Evolutionary conservation across 2,329 filamentous ascomycete genomes (phyloP).

Genomic region (Didymella pomorum): DNA sequence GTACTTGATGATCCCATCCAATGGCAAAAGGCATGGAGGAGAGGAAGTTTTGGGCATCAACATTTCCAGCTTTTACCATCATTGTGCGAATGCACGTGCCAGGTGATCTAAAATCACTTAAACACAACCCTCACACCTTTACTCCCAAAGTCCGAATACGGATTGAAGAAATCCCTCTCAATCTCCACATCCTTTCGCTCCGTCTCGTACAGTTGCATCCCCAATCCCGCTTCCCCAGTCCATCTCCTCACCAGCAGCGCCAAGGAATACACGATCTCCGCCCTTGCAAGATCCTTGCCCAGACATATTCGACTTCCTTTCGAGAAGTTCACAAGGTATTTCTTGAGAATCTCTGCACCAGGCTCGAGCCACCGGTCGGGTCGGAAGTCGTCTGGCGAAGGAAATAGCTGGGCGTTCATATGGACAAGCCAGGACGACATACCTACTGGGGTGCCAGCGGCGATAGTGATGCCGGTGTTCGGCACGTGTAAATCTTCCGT

Average conservation of each 20-base stretch:
- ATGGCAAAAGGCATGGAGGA: background rate
- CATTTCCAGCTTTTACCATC: background rate
- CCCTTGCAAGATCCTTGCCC: constrained; percentile 49
- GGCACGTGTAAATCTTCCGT: too few species aligned
- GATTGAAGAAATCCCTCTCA: constrained; percentile 38
- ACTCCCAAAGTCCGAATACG: constrained; percentile 9
- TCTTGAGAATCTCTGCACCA: constrained; percentile 31
- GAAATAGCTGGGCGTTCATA: too few species aligned
- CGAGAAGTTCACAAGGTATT: constrained; percentile 51
- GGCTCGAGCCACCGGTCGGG: too few species aligned
- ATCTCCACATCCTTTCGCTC: constrained; percentile 29
- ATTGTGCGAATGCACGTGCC: too few species aligned
- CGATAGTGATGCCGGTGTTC: too few species aligned
- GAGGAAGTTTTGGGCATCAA: background rate
- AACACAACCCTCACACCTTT: background rate
- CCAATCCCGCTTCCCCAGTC: constrained; percentile 1
- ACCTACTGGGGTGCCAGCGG: too few species aligned
- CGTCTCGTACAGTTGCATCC: constrained; percentile 36
- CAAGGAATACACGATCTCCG: constrained; percentile 33
- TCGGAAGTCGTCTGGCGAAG: too few species aligned
- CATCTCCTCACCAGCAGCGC: constrained; percentile 19
- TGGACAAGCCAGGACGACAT: too few species aligned
- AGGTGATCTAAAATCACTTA: background rate
- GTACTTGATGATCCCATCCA: background rate
- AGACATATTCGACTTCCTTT: constrained; percentile 53